Percentiles rank a stretch among this genome's conserved stretches.
Evolutionary conservation across 225 moss, liverwort and hornwort species (phyloP).

Genomic region (Neckera pumila): DNA sequence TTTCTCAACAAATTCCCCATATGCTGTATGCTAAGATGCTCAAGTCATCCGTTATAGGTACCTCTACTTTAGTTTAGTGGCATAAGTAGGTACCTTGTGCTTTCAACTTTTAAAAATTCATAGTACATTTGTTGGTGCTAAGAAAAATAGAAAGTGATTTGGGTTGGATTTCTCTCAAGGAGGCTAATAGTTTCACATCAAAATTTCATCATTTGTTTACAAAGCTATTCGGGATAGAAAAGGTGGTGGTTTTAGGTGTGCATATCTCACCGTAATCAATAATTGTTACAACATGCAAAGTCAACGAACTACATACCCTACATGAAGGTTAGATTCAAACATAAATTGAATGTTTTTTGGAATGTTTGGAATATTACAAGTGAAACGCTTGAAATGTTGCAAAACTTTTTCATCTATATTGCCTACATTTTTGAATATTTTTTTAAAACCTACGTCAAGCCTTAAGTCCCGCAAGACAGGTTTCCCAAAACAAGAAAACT

Average conservation of each 20-base stretch:
- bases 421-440: no score
- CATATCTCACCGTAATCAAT: background rate
- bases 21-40: no score
- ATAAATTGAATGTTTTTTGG: no score
- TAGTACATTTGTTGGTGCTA: rapidly evolving
- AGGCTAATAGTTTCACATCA: background rate
- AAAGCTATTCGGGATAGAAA: rapidly evolving
- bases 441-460: no score
- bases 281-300: background rate
- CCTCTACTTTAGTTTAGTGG: background rate
- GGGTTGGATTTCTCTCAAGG: rapidly evolving
- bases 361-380: no score
- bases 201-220: background rate
- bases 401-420: no score
- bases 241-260: background rate
- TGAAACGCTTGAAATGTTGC: no score
- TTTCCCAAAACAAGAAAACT: no score
- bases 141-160: background rate
- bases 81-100: background rate
- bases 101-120: background rate
- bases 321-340: no score
- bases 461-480: no score
- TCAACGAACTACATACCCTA: background rate
- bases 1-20: no score
- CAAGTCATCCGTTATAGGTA: no score